Evolutionary conservation across 345 rosid genomes (phyloP).

Genomic region (Salix viminalis): DNA sequence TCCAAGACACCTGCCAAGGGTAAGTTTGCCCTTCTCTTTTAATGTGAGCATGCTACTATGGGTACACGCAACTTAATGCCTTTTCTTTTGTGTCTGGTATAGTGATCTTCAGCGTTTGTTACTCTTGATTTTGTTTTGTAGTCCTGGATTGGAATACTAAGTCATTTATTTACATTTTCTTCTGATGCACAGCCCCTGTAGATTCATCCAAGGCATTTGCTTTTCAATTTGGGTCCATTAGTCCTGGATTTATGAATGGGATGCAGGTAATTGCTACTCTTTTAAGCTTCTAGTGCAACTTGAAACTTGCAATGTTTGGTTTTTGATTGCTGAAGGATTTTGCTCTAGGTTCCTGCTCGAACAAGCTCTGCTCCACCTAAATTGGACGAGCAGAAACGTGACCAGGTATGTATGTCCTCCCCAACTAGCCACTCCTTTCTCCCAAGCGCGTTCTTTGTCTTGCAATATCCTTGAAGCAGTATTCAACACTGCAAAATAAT

Average conservation of each 20-base stretch:
- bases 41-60: neutral
- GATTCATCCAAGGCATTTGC: conserved; percentile 65
- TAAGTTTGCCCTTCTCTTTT: conserved; percentile 13
- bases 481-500: neutral
- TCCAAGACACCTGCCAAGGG: conserved; percentile 53
- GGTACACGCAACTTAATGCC: neutral
- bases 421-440: neutral
- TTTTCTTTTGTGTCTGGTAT: neutral
- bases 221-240: conserved; percentile 85
- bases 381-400: conserved; percentile 95
- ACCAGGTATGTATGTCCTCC: conserved; percentile 47
- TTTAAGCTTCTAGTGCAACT: neutral
- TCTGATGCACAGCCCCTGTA: conserved; percentile 33
- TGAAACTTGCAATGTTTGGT: neutral
- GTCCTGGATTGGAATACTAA: neutral
- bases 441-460: neutral
- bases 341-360: conserved; percentile 79
- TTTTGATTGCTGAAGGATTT: conserved; percentile 4
- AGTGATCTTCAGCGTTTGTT: neutral
- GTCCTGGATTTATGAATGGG: conserved; percentile 74
- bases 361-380: conserved; percentile 97
- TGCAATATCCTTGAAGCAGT: neutral
- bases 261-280: conserved; percentile 46
- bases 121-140: neutral
- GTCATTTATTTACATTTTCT: neutral